A percentile compares a stretch with the other conserved stretches of the same genome.
These are phyloP conservation scores for Trichocomaceae sp. DNA, from an alignment of 2,329 filamentous ascomycete genomes.

Conservation along the genomic window DNA sequence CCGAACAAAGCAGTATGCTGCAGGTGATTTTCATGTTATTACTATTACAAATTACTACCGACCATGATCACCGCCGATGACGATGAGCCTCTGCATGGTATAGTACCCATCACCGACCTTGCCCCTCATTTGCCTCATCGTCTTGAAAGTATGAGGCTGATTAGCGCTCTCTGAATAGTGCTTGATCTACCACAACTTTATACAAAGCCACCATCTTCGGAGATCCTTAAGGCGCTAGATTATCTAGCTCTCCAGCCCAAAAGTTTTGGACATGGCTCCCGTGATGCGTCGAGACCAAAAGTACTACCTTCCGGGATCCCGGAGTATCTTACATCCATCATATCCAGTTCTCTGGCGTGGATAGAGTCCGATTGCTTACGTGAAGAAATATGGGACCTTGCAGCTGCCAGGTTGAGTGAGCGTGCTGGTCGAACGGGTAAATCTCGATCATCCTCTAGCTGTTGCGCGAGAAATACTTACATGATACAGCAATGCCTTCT, in stretches of 20 bases:
- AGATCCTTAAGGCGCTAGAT: constrained; percentile 60
- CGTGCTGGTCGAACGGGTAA: constrained; percentile 69
- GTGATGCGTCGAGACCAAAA: constrained; percentile 25
- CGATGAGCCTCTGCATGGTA: constrained; percentile 36
- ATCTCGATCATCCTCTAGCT: constrained; percentile 14
- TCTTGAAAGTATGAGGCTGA: constrained; percentile 20
- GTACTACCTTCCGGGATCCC: constrained; percentile 37
- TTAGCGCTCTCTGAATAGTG: constrained; percentile 40
- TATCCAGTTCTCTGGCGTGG: constrained; percentile 41
- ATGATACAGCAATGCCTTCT: constrained; percentile 51
- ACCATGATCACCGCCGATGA: constrained; percentile 31
- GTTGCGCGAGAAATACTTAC: constrained; percentile 14
- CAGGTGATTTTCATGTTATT: neutral
- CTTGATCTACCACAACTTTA: constrained; percentile 78
- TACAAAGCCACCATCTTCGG: constrained; percentile 61
- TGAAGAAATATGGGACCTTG: constrained; percentile 60
- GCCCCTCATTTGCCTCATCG: constrained; percentile 17
- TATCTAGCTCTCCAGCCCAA: constrained; percentile 61
- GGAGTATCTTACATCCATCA: constrained; percentile 42
- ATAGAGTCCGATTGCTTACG: constrained; percentile 38
- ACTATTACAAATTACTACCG: neutral
- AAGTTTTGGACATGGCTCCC: constrained; percentile 27
- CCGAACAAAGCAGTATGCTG: neutral
- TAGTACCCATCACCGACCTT: constrained; percentile 14
- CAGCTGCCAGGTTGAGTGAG: constrained; percentile 74